Evolutionary conservation across 495 filamentous ascomycete species (phyloP).

Genomic region (Corynascus novoguineensis): DNA sequence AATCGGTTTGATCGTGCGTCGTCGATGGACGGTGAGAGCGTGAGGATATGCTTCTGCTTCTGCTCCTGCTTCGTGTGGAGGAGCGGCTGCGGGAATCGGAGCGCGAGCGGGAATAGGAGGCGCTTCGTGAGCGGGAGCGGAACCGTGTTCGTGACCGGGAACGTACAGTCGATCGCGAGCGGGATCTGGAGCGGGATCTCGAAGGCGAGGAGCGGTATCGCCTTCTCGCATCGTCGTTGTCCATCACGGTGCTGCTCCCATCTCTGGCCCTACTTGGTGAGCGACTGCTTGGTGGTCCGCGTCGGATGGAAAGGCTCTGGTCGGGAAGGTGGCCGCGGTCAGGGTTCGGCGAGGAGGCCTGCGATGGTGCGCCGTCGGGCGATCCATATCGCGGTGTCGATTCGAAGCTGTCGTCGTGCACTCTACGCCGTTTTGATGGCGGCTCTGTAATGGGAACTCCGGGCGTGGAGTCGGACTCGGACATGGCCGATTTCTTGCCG

Average conservation of each 20-base stretch:
- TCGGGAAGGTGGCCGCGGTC: slow-evolving; percentile 8
- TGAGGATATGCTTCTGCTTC: slow-evolving; percentile 4
- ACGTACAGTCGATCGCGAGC: slow-evolving; percentile 32
- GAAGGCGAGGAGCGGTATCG: slow-evolving; percentile 33
- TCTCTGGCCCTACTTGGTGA: slow-evolving; percentile 28
- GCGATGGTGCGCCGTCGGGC: slow-evolving; percentile 14
- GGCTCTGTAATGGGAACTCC: slow-evolving; percentile 30
- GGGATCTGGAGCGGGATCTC: slow-evolving; percentile 35
- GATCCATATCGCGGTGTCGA: slow-evolving; percentile 34
- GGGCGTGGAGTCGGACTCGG: slow-evolving; percentile 28
- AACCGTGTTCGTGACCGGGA: slow-evolving; percentile 25
- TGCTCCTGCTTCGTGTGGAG: slow-evolving; percentile 15
- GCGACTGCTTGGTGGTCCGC: slow-evolving; percentile 32
- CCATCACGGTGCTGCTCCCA: slow-evolving; percentile 19
- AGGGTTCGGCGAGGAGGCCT: not conserved
- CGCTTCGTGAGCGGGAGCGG: slow-evolving; percentile 19
- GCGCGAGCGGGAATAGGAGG: slow-evolving; percentile 26
- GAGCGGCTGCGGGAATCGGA: slow-evolving; percentile 18
- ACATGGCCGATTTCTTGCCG: slow-evolving; percentile 26
- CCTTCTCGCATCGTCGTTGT: slow-evolving; percentile 7
- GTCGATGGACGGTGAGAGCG: slow-evolving; percentile 2
- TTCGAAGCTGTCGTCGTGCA: slow-evolving; percentile 41
- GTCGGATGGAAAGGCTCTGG: slow-evolving; percentile 38
- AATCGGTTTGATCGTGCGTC: slow-evolving; percentile 3
- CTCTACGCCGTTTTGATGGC: slow-evolving; percentile 52